Conservation (phyloP, 352 stramenopile genomes). For the Pythium apleroticum region DNA sequence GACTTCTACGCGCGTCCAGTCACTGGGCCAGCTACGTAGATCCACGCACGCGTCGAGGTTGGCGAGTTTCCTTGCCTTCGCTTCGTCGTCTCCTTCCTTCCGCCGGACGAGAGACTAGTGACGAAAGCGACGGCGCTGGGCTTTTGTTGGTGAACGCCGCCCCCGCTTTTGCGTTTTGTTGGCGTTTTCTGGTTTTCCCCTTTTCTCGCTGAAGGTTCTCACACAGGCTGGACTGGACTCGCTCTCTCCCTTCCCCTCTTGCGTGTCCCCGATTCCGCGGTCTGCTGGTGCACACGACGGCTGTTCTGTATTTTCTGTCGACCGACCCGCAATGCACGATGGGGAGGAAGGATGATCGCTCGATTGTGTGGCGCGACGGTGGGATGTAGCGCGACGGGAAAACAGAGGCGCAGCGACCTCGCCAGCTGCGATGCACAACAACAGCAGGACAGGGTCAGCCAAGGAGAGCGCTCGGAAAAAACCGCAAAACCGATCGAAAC, state of each 20-base stretch:
- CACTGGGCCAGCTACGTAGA: no score
- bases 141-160: slow-evolving; percentile 3
- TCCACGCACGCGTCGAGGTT: background rate
- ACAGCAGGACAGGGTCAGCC: slow-evolving; percentile 5
- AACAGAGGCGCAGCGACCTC: slow-evolving; percentile 19
- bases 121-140: background rate
- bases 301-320: slow-evolving; percentile 6
- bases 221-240: background rate
- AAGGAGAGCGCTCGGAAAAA: slow-evolving; percentile 24
- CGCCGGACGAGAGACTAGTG: background rate
- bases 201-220: background rate
- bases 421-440: slow-evolving; percentile 21
- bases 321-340: background rate
- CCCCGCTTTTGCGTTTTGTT: slow-evolving; percentile 7
- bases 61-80: no score
- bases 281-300: background rate
- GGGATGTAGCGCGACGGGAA: slow-evolving; percentile 22
- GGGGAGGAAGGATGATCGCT: background rate
- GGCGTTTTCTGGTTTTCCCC: slow-evolving; percentile 7
- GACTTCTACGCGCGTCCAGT: slow-evolving; percentile 1
- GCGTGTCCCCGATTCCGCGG: background rate
- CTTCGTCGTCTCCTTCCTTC: background rate
- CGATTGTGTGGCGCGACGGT: background rate
- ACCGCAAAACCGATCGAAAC: slow-evolving; percentile 31
- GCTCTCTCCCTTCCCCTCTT: slow-evolving; percentile 8